These are phyloP conservation scores for Starmera amethionina DNA, from an alignment of 805 yeast species.

Conservation along the genomic window DNA sequence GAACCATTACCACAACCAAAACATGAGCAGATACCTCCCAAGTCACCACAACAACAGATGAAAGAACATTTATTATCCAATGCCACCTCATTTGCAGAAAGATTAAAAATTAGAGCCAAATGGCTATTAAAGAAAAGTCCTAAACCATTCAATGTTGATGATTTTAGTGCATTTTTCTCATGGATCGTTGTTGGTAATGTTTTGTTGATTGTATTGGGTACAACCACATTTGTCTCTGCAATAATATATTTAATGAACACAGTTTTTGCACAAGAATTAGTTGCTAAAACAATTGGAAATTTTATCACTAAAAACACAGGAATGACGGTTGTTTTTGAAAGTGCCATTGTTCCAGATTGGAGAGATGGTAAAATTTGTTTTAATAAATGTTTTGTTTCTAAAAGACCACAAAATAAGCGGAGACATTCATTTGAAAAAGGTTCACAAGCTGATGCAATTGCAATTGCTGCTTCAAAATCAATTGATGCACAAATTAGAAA, in stretches of 20 bases:
- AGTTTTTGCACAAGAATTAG: slow-evolving; percentile 52
- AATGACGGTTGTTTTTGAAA: slow-evolving; percentile 78
- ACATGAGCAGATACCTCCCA: too few species aligned
- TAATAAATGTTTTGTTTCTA: slow-evolving; percentile 75
- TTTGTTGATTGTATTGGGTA: slow-evolving; percentile 68
- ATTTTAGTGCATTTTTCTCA: slow-evolving; percentile 79
- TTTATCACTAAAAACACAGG: slow-evolving; percentile 76
- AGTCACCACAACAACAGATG: slow-evolving; percentile 9
- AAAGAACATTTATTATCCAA: slow-evolving; percentile 33
- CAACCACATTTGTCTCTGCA: slow-evolving; percentile 86
- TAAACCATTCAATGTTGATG: slow-evolving; percentile 88
- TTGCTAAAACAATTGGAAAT: slow-evolving; percentile 76
- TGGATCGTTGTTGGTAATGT: slow-evolving; percentile 90
- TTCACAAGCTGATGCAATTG: slow-evolving; percentile 62
- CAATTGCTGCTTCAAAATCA: slow-evolving; percentile 21
- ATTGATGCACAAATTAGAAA: slow-evolving; percentile 2
- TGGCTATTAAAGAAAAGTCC: slow-evolving; percentile 71
- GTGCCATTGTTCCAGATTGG: slow-evolving; percentile 94
- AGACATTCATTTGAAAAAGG: slow-evolving; percentile 52
- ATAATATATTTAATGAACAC: slow-evolving; percentile 63
- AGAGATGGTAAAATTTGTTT: slow-evolving; percentile 76
- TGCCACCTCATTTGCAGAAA: slow-evolving; percentile 29
- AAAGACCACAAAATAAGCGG: slow-evolving; percentile 55
- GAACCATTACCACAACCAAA: too few species aligned
- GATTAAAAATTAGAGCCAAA: slow-evolving; percentile 40